A percentile compares a stretch with the other conserved stretches of the same genome.
Evolutionary conservation across 169 alveolate species (phyloP).

Genomic region (Plasmodium gaboni): DNA sequence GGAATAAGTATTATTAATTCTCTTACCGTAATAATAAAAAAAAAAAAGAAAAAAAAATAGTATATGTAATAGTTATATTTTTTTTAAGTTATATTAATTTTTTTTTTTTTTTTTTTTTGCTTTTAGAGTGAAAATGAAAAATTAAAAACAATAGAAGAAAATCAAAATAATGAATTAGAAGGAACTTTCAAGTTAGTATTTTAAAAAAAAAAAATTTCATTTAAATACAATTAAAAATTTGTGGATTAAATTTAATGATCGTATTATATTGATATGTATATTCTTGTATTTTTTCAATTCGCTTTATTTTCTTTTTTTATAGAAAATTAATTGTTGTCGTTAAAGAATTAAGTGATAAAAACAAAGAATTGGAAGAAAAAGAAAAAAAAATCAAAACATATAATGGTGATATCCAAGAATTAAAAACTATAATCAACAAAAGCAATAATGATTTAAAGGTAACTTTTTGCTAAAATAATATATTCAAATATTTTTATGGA

Average conservation of each 20-base stretch:
- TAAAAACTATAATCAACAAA: slow-evolving; percentile 65
- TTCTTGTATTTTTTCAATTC: not conserved
- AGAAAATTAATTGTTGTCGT: slow-evolving; percentile 77
- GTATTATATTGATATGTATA: not conserved
- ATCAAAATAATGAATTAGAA: slow-evolving; percentile 77
- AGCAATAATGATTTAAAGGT: slow-evolving; percentile 75
- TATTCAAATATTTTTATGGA: too few species aligned
- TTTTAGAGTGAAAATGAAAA: slow-evolving; percentile 74
- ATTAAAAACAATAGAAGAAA: slow-evolving; percentile 77
- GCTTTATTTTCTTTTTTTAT: slow-evolving; percentile 32
- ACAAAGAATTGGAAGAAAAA: slow-evolving; percentile 73
- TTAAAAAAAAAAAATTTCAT: not conserved
- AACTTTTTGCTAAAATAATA: slow-evolving; percentile 2
- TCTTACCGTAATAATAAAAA: slow-evolving; percentile 45
- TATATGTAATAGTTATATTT: not conserved
- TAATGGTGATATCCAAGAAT: slow-evolving; percentile 72
- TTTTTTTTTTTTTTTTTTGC: slow-evolving; percentile 27
- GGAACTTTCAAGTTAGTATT: slow-evolving; percentile 72
- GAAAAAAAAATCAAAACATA: slow-evolving; percentile 69
- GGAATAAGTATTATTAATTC: slow-evolving; percentile 76
- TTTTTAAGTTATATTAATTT: slow-evolving; percentile 2
- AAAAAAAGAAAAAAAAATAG: slow-evolving; percentile 12
- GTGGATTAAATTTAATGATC: too few species aligned
- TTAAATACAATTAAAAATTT: too few species aligned
- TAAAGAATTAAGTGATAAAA: slow-evolving; percentile 75